Evolutionary conservation across 202 grass and related monocot species (phyloP).

Genomic region (Zizania palustris): DNA sequence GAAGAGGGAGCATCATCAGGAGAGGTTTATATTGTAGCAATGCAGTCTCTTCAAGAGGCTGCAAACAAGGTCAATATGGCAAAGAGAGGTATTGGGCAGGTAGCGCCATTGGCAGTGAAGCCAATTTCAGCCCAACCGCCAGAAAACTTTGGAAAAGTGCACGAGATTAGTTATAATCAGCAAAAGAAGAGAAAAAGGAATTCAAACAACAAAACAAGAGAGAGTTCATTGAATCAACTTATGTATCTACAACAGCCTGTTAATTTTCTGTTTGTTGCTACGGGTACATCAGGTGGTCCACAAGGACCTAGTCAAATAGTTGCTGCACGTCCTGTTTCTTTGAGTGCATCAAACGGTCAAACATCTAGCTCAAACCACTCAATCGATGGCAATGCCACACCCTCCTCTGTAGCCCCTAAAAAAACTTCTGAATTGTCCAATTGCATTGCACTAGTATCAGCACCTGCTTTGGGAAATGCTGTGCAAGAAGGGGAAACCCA

Average conservation of each 20-base stretch:
- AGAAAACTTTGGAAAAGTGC: constrained; percentile 43
- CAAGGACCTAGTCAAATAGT: constrained; percentile 49
- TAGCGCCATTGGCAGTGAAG: constrained; percentile 50
- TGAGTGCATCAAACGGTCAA: constrained; percentile 43
- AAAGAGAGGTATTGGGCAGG: constrained; percentile 59
- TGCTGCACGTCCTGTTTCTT: constrained; percentile 49
- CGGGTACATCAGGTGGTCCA: constrained; percentile 50
- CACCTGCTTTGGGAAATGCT: constrained; percentile 32
- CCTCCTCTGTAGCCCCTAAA: constrained; percentile 37
- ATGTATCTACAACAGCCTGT: constrained; percentile 58
- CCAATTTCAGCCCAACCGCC: constrained; percentile 56
- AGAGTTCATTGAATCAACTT: constrained; percentile 43
- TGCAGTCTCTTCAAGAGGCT: constrained; percentile 66
- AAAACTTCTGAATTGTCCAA: constrained; percentile 42
- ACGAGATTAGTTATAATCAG: constrained; percentile 41
- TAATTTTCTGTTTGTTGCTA: constrained; percentile 51
- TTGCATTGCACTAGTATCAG: constrained; percentile 37
- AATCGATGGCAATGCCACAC: constrained; percentile 33
- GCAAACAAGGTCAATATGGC: constrained; percentile 60
- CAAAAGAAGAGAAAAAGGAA: constrained; percentile 55
- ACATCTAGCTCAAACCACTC: constrained; percentile 43
- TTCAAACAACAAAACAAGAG: constrained; percentile 49
- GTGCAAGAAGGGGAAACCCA: constrained; percentile 48
- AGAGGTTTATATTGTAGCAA: constrained; percentile 63
- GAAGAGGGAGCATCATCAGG: constrained; percentile 63